phyloP scores from a whole-genome alignment of 805 yeast species.

The Yamadazyma nakazawae region DNA sequence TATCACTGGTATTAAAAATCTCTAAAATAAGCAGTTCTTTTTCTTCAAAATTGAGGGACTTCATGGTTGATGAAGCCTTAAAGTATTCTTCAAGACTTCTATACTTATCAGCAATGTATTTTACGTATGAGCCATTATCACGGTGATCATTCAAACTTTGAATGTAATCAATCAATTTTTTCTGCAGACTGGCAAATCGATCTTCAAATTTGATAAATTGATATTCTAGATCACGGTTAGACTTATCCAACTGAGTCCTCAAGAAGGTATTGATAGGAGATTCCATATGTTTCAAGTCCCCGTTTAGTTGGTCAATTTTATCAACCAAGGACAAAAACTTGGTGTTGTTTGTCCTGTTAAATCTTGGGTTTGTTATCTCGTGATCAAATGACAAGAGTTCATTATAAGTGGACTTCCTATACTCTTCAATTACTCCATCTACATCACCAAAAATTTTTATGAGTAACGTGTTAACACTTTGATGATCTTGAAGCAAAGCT shows the following conservation, averaged over 20 bases:
- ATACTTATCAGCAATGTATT: conserved; percentile 38
- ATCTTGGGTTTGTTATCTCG: conserved; percentile 21
- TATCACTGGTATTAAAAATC: conserved; percentile 36
- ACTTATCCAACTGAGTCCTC: conserved; percentile 26
- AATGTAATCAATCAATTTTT: conserved; percentile 34
- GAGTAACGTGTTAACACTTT: conserved; percentile 26
- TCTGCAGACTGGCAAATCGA: conserved; percentile 36
- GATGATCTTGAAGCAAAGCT: conserved; percentile 6
- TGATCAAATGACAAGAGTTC: conserved; percentile 39
- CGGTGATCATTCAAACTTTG: conserved; percentile 29
- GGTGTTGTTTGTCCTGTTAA: conserved; percentile 18
- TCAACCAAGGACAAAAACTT: conserved; percentile 39
- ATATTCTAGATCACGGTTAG: conserved; percentile 32
- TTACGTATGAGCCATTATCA: conserved; percentile 33
- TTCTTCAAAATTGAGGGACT: conserved; percentile 23
- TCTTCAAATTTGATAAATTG: conserved; percentile 35
- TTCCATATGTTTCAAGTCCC: conserved; percentile 12
- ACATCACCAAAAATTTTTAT: conserved; percentile 30
- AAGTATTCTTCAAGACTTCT: conserved; percentile 33
- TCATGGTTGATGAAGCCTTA: conserved; percentile 24
- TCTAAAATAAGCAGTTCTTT: conserved; percentile 26
- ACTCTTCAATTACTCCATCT: conserved; percentile 31
- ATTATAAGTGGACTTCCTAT: conserved; percentile 31
- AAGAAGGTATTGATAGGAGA: conserved; percentile 33
- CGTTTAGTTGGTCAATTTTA: conserved; percentile 33